These are phyloP conservation scores for Pleurotus tuoliensis DNA, from an alignment of 768 basidiomycete species.

Conservation along the genomic window DNA sequence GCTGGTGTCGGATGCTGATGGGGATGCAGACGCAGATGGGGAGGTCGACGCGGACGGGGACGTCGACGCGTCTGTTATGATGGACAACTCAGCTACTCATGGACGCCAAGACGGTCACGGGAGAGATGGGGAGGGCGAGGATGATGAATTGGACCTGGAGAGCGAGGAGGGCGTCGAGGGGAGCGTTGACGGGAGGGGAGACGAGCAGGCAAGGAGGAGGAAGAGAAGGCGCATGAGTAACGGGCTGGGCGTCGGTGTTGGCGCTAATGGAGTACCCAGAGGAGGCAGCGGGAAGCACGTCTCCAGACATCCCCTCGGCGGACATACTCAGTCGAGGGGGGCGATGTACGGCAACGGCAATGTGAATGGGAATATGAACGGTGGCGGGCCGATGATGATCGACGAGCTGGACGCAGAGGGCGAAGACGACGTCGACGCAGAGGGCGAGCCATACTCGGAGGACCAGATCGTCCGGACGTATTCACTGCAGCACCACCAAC, in stretches of 20 bases:
- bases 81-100: no score
- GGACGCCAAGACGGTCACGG: no score
- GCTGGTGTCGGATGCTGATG: constrained; percentile 22
- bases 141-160: constrained; percentile 8
- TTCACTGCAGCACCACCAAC: not conserved
- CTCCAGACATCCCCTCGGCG: not conserved
- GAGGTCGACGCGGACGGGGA: not conserved
- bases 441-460: constrained; percentile 8
- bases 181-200: constrained; percentile 14
- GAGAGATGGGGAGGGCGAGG: not conserved
- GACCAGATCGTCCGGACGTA: not conserved
- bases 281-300: constrained; percentile 3
- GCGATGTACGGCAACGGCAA: not conserved
- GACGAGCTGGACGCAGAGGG: constrained; percentile 7
- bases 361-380: not conserved
- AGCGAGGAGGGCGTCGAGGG: constrained; percentile 5
- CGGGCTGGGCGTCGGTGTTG: not conserved
- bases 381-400: not conserved
- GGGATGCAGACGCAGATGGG: not conserved
- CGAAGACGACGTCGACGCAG: constrained; percentile 13
- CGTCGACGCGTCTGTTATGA: no score
- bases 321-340: not conserved
- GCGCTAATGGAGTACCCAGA: not conserved
- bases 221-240: constrained; percentile 16
- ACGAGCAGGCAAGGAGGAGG: constrained; percentile 16